Percentiles rank a stretch among this genome's conserved stretches.
These are phyloP conservation scores for Echeveria elegans DNA, from an alignment of 164 flowering plant genomes.

Conservation along the genomic window DNA sequence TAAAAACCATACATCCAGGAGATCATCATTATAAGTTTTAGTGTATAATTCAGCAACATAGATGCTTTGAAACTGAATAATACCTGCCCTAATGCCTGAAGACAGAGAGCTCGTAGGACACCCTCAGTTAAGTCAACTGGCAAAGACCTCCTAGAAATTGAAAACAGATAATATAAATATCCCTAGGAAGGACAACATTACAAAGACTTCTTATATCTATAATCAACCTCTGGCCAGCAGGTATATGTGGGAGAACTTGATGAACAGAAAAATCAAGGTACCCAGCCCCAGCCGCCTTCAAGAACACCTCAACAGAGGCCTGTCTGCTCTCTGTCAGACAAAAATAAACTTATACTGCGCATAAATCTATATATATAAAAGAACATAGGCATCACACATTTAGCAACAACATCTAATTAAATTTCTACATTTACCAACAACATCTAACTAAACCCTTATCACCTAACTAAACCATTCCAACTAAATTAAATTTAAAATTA, in stretches of 20 bases:
- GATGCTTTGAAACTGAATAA: conserved; percentile 11
- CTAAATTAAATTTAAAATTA: too few relatives aligned
- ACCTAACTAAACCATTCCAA: too few relatives aligned
- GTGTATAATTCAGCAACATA: neutral
- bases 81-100: conserved; percentile 97
- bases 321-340: conserved; percentile 57
- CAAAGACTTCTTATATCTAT: conserved; percentile 2
- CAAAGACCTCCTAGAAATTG: conserved; percentile 52
- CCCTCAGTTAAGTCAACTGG: conserved; percentile 89
- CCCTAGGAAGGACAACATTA: neutral
- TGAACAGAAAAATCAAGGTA: conserved; percentile 83
- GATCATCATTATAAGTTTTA: neutral
- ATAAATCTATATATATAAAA: too few relatives aligned
- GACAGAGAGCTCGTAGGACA: conserved; percentile 73
- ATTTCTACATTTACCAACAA: too few relatives aligned
- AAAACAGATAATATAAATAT: neutral
- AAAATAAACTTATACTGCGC: conserved; percentile 5
- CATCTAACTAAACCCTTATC: too few relatives aligned
- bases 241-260: conserved; percentile 73
- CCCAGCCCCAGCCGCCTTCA: conserved; percentile 96
- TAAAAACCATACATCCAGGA: neutral
- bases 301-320: conserved; percentile 65
- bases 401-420: too few relatives aligned
- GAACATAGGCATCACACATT: neutral
- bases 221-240: conserved; percentile 61